Evolutionary conservation across 176 grass and related monocot species (phyloP).

Genomic region (Ensete glaucum): DNA sequence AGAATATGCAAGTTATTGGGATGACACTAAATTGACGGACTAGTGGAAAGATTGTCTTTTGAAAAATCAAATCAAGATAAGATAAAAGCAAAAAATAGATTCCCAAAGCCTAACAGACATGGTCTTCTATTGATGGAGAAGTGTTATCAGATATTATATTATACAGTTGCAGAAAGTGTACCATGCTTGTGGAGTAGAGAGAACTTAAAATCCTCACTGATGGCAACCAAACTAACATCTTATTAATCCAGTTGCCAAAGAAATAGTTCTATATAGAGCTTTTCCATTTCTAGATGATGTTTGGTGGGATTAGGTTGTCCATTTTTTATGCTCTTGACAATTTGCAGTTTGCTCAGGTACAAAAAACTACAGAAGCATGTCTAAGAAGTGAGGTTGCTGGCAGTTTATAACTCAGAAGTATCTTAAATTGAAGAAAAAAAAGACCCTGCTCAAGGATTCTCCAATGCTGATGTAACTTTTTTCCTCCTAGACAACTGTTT

Average conservation of each 20-base stretch:
- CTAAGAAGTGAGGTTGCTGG: background rate
- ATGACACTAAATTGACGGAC: background rate
- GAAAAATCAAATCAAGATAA: background rate
- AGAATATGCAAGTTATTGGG: background rate
- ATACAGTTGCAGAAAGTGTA: background rate
- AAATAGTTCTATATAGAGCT: background rate
- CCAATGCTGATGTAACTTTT: too few species aligned
- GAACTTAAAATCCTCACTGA: background rate
- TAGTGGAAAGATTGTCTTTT: background rate
- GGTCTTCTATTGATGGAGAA: background rate
- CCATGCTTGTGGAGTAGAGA: background rate
- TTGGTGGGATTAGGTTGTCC: background rate
- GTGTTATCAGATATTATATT: background rate
- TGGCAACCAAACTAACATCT: background rate
- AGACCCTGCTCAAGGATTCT: too few species aligned
- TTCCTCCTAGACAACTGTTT: too few species aligned
- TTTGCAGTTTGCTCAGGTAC: too few species aligned
- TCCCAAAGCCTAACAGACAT: background rate
- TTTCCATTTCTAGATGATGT: background rate
- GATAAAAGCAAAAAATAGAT: background rate
- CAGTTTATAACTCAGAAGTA: background rate
- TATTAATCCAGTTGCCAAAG: background rate
- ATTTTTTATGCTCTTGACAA: background rate
- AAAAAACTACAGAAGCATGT: background rate
- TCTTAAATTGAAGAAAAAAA: too few species aligned